Evolutionary conservation across 1,284 basidiomycete species (phyloP), one percentile per base, ranked within the genome.

Genomic region (Amylostereum areolatum): DNA sequence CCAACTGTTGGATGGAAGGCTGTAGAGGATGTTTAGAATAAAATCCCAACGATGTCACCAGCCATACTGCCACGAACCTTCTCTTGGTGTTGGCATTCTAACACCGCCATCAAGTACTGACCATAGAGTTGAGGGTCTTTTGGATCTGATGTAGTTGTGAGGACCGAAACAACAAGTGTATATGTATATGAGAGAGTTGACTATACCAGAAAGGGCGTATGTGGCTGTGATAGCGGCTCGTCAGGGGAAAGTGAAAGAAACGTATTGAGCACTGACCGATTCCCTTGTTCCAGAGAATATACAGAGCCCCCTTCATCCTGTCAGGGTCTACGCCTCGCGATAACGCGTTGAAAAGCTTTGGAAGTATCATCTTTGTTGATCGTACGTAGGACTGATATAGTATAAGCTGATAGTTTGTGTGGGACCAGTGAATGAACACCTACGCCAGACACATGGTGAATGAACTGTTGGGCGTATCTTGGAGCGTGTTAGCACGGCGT

Each of bases 301-400:
- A 95, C 24, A 99, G 72, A 5, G 95, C 95, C 9, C 91, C 90
- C 65, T 99, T 99, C 84, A 97, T 97, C 45, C 88, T 79, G 68
- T 98, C 96, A 25, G 94, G 91, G 59, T 93, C 89, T 52, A 78
- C 85, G 4, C 88, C 91, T 59, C 84, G 86, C 48, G 72, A 67
- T 42, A 91, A 65, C 0, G 90, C 83, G 39, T 84, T 77, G 59
- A 96, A 85, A 33, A 95, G 70, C 27, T 73, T 73, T 1, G 89
- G 85, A 47, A 92, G 73, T 46, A 79, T 80, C 54, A 87, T 78
- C 52, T 83, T 75, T 52, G 88, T 89, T 2, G 91, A 88, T 40
- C 93, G 86, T 49, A 92, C 78, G 59, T 89, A 97, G 59, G 87
- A 85, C 80, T 90, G 57, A 27, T 55, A 28, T 42, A 40, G 33